Base-by-base conservation (phyloP, 2,329 filamentous ascomycete genomes). In the Periglandula ipomoeae region DNA sequence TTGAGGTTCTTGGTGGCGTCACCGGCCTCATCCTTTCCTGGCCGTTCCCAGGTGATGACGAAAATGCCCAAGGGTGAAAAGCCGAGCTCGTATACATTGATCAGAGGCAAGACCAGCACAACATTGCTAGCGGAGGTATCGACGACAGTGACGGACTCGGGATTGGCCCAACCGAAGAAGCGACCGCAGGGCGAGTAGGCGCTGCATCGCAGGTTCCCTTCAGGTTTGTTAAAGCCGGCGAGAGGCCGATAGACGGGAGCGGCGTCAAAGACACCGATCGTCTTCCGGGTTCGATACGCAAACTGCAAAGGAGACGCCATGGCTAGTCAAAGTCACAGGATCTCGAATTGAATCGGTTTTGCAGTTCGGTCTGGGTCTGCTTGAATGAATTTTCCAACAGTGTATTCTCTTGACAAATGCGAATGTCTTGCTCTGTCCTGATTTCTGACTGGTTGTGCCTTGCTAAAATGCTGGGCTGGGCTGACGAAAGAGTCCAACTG, bases 1-100 rank as follows among this genome's bases (percentile, higher is more conserved):
- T 96, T 97, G 56, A 98, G 74, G 66, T 98, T 98, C 79, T 95
- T 96, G 58, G 82, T 84, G 41, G 93, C 89, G 67, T 96, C 89
- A 50, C 93, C 93, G 52, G 87, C 84, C 62, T 91, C 91, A 62
- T 97, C 91, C 73, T 97, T 97, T 56, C 80, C 78, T 8, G 89
- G 86, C 32, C 93, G 84, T 73, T 98, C 91, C 89, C 90, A 97
- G 47, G 93, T 97, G 65, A 95, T 95, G 64, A 97, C 75, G 69
- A 87, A 98, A 50, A 87, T 93, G 53, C 93, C 93, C 49, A 83
- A 76, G 5, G 91, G 93, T 23, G 93, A 98, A 71, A 98, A 98
- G 56, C 85, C 88, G 52, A 98, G 74, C 67, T 98, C 93, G 72
- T 88, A 95, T 56, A 97, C 89, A 63, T 94, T 91, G 51, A 84